Base-by-base conservation (phyloP, 1,284 basidiomycete species). In the Ganoderma leucocontextum region DNA sequence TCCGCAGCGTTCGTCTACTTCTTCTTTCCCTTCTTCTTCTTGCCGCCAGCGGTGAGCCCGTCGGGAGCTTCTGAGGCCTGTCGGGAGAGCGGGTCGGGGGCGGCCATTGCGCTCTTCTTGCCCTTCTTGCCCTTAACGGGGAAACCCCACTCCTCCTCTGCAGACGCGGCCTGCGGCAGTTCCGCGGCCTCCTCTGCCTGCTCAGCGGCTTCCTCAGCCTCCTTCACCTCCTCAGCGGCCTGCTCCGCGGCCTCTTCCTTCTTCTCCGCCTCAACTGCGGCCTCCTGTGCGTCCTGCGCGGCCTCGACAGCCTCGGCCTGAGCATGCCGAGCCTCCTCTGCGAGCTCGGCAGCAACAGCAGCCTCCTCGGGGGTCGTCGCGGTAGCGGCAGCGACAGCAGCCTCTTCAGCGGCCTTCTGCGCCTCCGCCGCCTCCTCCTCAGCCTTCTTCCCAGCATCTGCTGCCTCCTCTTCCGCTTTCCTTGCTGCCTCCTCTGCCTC, bases 21-120 rank as follows among this genome's bases (percentile, higher is more conserved):
- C 63, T 73, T 75, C 73, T 75, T 75, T 19, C 68, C 49, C 71
- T 72, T 72, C 63, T 73, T 75, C 73, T 75, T 75, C 71, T 73
- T 72, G 49, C 44, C 61, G 33, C 57, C 41, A 57, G 53, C 57
- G 19, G 49, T 12, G 36, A 66, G 59, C 13, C 65, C 65, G 35
- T 66, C 65, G 29, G 58, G 35, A 25, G 67, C 67, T 22, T 63
- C 63, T 35, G 67, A 64, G 4, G 49, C 42, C 36, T 57, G 38
- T 10, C 67, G 63, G 7, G 67, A 68, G 58, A 68, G 52, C 10
- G 63, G 61, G 59, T 64, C 64, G 5, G 73, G 68, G 29, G 70
- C 63, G 5, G 66, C 60, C 10, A 60, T 52, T 35, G 64, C 42
- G 49, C 29, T 47, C 41, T 67, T 68, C 44, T 70, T 67, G 19